Conservation (phyloP, 2,329 filamentous ascomycete species). For the Hymenoscyphus scutula region DNA sequence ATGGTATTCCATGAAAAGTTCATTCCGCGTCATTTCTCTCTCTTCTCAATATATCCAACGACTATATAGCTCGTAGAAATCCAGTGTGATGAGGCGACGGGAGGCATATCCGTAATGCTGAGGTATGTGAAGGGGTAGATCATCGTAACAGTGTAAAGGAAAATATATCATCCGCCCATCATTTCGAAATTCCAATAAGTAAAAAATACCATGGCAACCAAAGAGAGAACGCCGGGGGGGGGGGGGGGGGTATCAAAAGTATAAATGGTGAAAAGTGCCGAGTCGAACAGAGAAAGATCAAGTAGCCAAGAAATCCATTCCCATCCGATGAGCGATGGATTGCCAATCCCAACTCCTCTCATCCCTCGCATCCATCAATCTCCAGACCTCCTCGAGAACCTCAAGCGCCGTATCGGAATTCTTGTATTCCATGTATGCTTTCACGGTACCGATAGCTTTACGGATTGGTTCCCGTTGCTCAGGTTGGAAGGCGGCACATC, state of each 20-base stretch:
- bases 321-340: constrained; percentile 50
- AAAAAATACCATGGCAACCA: neutral
- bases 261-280: neutral
- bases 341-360: constrained; percentile 66
- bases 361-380: constrained; percentile 55
- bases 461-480: constrained; percentile 53
- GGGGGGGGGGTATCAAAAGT: neutral
- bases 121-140: neutral
- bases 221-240: neutral
- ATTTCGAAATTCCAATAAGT: too few species aligned
- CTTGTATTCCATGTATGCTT: constrained; percentile 57
- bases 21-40: neutral
- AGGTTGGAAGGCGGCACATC: constrained; percentile 56
- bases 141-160: neutral
- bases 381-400: constrained; percentile 59
- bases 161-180: neutral
- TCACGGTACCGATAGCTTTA: constrained; percentile 48
- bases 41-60: neutral
- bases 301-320: constrained; percentile 51
- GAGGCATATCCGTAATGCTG: neutral
- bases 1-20: neutral
- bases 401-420: constrained; percentile 55
- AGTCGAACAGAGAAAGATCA: constrained; percentile 17
- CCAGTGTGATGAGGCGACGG: neutral
- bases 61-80: neutral